Evolutionary conservation across 139 green algal species (phyloP), one percentile per base, ranked within the genome.

Genomic region (Volvox africanus): DNA sequence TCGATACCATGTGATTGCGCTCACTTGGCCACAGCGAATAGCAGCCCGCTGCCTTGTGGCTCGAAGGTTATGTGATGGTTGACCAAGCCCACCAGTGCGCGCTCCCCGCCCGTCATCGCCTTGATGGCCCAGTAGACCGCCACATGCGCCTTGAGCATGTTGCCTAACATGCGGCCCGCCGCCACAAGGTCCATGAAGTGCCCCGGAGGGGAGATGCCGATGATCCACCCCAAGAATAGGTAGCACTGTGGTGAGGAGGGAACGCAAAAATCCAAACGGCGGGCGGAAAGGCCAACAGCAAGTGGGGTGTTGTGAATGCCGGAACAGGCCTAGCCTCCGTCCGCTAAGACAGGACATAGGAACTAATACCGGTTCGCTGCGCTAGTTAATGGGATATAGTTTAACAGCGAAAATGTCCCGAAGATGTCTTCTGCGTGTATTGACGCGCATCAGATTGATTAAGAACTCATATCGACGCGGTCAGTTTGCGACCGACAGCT

Each of bases 91-190:
- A 95, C 65, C 89, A 80, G 80, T 37, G 89, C 81, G 28, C 22
- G 11, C 37, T 76, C 82, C 50, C 91, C 89, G 28, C 88, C 82
- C 73, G 94, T 90, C 87, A 95, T 80, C 0, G 86, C 83, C 84
- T 97, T 98, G 86, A 98, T 97, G 44, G 95, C 94, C 3, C 92
- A 35, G 91, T 98, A 98, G 0, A 92, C 94, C 2, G 93, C 91
- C 0, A 91, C 92, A 62, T 91, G 88, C 65, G 87, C 90, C 87
- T 93, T 92, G 62, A 94, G 89, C 75, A 94, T 93, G 85, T 76
- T 92, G 88, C 50, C 62, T 68, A 92, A 82, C 37, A 86, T 88
- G 24, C 65, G 75, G 82, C 91, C 91, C 16, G 91, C 87, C 18
- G 24, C 77, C 9, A 92, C 76, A 9, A 92, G 87, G 28, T 93